These are phyloP conservation scores for Pythium oligandrum DNA, from an alignment of 352 stramenopile genomes.

Conservation along the genomic window DNA sequence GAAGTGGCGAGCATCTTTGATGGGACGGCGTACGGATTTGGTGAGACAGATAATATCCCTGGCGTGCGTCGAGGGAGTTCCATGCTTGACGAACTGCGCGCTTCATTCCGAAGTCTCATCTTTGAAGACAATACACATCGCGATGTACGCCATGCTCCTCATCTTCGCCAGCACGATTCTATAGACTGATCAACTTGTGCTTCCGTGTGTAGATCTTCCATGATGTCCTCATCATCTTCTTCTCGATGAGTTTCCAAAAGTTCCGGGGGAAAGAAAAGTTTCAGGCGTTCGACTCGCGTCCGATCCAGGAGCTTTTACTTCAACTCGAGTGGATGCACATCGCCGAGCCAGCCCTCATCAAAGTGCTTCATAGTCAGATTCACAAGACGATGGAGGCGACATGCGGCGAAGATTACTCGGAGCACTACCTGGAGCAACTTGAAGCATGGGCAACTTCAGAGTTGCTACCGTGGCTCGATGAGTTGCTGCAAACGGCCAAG, in stretches of 20 bases:
- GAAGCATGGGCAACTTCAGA: conserved; percentile 47
- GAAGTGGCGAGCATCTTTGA: conserved; percentile 62
- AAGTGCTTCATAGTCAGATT: conserved; percentile 54
- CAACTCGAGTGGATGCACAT: conserved; percentile 60
- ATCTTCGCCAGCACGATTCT: conserved; percentile 1
- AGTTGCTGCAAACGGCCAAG: conserved; percentile 27
- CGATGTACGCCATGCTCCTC: conserved; percentile 12
- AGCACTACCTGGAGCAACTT: conserved; percentile 38
- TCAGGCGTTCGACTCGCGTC: conserved; percentile 38
- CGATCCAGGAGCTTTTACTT: conserved; percentile 42
- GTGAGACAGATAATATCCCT: not conserved
- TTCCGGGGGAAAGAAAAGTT: conserved; percentile 53
- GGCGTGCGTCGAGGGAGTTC: conserved; percentile 9
- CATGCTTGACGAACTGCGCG: conserved; percentile 53
- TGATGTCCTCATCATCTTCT: conserved; percentile 61
- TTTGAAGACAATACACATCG: conserved; percentile 37
- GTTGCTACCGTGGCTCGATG: conserved; percentile 56
- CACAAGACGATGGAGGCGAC: conserved; percentile 39
- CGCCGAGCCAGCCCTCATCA: conserved; percentile 38
- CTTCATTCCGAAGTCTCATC: conserved; percentile 44
- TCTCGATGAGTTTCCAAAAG: conserved; percentile 70
- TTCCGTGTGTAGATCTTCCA: conserved; percentile 29
- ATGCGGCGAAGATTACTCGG: conserved; percentile 46
- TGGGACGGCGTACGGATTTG: conserved; percentile 5
- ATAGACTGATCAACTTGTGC: conserved; percentile 1